Conservation (phyloP, 441 rosid species). For the Corymbia citriodora region DNA sequence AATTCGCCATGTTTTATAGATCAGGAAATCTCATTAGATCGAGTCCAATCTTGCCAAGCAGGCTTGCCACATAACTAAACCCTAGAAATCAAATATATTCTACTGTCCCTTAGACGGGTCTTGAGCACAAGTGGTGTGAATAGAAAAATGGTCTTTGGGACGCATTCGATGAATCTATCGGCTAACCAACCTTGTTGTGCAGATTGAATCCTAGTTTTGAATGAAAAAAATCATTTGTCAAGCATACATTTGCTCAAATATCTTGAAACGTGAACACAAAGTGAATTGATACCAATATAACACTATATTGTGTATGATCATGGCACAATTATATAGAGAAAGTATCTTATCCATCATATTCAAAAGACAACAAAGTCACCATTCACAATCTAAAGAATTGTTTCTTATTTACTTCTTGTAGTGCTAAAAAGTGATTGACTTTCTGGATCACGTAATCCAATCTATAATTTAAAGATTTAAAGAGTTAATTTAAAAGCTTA, state of each 20-base stretch:
- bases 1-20: background rate
- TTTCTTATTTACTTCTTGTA: background rate
- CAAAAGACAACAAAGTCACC: background rate
- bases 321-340: background rate
- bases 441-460: background rate
- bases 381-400: background rate
- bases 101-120: background rate
- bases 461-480: background rate
- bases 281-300: background rate
- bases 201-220: background rate
- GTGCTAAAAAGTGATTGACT: background rate
- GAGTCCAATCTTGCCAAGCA: background rate
- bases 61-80: background rate
- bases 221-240: background rate
- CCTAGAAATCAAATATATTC: background rate
- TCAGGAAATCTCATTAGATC: background rate
- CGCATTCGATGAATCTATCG: background rate
- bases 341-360: background rate
- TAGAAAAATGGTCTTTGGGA: background rate
- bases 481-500: background rate
- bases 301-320: background rate
- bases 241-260: background rate
- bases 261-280: background rate
- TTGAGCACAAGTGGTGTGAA: background rate
- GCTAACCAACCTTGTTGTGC: background rate